Evolutionary conservation across 2,329 filamentous ascomycete genomes (phyloP).

Genomic region (Botryotinia narcissicola): DNA sequence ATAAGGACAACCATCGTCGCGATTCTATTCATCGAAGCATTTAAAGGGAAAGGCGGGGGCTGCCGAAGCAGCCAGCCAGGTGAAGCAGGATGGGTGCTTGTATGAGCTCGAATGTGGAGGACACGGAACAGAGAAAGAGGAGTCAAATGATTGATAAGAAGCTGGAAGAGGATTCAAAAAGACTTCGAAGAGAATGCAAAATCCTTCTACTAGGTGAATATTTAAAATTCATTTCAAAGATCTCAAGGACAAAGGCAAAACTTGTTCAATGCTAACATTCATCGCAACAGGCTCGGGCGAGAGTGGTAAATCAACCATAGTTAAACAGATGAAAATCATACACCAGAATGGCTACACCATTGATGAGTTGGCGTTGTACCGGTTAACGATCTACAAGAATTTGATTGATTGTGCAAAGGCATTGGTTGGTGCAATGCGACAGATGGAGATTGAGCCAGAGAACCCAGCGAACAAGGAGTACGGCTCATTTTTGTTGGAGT

Average conservation of each 20-base stretch:
- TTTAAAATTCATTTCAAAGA: constrained; percentile 23
- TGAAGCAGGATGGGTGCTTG: constrained; percentile 76
- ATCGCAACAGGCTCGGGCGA: constrained; percentile 77
- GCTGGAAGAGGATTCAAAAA: constrained; percentile 90
- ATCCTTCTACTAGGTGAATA: constrained; percentile 84
- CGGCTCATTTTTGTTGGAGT: constrained; percentile 78
- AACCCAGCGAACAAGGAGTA: constrained; percentile 69
- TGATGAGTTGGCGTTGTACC: constrained; percentile 91
- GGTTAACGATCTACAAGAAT: constrained; percentile 97
- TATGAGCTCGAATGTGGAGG: constrained; percentile 79
- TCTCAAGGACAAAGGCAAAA: constrained; percentile 8
- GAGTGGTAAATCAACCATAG: constrained; percentile 98
- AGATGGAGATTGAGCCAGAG: constrained; percentile 81
- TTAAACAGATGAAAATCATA: constrained; percentile 99
- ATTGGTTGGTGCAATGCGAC: constrained; percentile 84
- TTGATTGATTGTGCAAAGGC: constrained; percentile 95
- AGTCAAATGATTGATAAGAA: constrained; percentile 93
- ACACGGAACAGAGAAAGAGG: constrained; percentile 90
- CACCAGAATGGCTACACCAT: constrained; percentile 96
- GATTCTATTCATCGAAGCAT: constrained; percentile 17
- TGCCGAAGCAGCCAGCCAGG: constrained; percentile 34
- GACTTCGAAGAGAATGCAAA: constrained; percentile 96
- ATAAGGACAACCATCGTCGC: not conserved
- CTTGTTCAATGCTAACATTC: constrained; percentile 26
- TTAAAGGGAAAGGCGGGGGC: constrained; percentile 27